A percentile compares a stretch with the other conserved stretches of the same genome.
Evolutionary conservation across 2,329 filamentous ascomycete genomes (phyloP).

Genomic region (Beauveria sp.): DNA sequence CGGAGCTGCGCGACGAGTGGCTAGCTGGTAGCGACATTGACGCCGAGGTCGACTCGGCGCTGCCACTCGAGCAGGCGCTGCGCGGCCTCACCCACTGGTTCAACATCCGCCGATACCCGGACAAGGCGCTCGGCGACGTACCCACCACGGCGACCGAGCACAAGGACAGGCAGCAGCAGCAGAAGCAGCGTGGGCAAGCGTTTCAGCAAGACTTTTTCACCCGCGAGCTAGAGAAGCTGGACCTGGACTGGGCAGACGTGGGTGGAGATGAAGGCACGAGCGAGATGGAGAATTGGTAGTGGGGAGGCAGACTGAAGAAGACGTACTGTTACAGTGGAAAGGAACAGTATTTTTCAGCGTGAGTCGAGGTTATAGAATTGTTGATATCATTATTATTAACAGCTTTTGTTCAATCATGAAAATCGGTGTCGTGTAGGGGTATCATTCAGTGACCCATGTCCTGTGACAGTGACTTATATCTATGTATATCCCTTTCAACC

Average conservation of each 20-base stretch:
- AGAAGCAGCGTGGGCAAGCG: neutral
- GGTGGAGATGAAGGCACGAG: slow-evolving; percentile 26
- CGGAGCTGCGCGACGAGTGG: slow-evolving; percentile 93
- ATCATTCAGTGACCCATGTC: slow-evolving; percentile 1
- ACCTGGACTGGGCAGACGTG: slow-evolving; percentile 41
- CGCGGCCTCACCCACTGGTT: slow-evolving; percentile 90
- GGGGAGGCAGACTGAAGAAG: neutral
- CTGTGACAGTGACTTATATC: neutral
- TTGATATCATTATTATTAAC: neutral
- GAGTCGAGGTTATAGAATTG: neutral
- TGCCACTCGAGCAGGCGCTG: slow-evolving; percentile 86
- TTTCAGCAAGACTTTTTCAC: slow-evolving; percentile 67
- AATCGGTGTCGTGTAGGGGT: neutral
- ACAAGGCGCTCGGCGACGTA: slow-evolving; percentile 59
- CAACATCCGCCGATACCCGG: slow-evolving; percentile 76
- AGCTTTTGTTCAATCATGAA: neutral
- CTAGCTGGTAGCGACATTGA: slow-evolving; percentile 85
- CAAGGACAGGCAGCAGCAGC: neutral
- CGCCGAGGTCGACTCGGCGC: slow-evolving; percentile 83
- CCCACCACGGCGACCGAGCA: slow-evolving; percentile 55
- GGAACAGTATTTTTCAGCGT: neutral
- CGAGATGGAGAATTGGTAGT: slow-evolving; percentile 25
- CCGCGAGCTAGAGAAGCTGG: slow-evolving; percentile 67
- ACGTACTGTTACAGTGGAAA: no score
- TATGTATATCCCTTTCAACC: neutral